These are phyloP conservation scores for Pseudocercospora cruenta DNA, from an alignment of 2,329 filamentous ascomycete genomes.

Conservation along the genomic window DNA sequence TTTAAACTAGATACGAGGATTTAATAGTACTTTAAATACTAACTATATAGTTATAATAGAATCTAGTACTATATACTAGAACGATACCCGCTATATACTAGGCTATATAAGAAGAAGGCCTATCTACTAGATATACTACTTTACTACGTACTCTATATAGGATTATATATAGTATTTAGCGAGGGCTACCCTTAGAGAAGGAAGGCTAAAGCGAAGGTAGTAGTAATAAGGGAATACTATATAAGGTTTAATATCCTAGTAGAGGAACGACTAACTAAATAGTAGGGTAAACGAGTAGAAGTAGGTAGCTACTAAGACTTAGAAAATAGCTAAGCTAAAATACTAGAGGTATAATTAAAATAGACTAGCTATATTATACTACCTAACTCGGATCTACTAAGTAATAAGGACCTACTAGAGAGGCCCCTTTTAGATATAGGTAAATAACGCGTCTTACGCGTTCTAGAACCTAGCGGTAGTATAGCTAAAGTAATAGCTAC, in stretches of 20 bases:
- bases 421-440: neutral
- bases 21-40: neutral
- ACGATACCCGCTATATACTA: neutral
- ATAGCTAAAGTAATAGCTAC: too few relatives aligned
- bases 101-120: neutral
- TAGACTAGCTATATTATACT: neutral
- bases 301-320: neutral
- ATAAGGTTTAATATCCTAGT: neutral
- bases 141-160: neutral
- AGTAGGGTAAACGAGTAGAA: neutral
- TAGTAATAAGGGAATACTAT: neutral
- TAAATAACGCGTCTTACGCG: neutral
- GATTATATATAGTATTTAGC: neutral
- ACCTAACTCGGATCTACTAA: neutral
- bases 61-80: neutral
- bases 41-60: neutral
- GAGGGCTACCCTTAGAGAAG: neutral
- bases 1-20: neutral
- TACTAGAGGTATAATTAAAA: too few relatives aligned
- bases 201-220: too few relatives aligned
- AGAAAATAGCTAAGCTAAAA: neutral
- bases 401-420: neutral
- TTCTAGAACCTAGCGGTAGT: too few relatives aligned
- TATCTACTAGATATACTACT: neutral
- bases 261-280: neutral